phyloP scores from a whole-genome alignment of 106 monocot genomes.

The Dendrobium huoshanense region DNA sequence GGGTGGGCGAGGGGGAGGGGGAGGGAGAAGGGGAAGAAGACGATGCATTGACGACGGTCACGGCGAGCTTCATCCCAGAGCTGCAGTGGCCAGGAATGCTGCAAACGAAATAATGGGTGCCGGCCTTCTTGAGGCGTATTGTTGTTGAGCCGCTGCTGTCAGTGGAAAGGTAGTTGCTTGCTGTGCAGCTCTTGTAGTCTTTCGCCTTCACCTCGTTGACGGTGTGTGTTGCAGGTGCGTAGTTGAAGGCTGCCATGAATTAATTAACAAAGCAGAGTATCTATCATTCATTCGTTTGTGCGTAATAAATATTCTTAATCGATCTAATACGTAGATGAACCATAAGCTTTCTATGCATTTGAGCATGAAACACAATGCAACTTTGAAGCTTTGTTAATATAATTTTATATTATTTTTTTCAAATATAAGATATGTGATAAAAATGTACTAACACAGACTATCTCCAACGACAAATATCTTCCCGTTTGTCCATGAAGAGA shows the following conservation, averaged over 20 bases:
- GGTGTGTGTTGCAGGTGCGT: constrained; percentile 19
- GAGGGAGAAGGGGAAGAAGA: background rate
- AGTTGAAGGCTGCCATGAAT: constrained; percentile 44
- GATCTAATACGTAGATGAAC: too few species aligned
- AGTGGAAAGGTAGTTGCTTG: constrained; percentile 17
- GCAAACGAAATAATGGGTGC: constrained; percentile 45
- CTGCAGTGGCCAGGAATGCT: constrained; percentile 37
- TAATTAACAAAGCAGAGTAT: background rate
- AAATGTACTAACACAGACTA: constrained; percentile 15
- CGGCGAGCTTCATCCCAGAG: constrained; percentile 45
- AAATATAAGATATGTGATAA: too few species aligned
- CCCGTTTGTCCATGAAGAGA: constrained; percentile 14
- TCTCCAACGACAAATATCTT: constrained; percentile 24
- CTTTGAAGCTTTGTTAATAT: too few species aligned
- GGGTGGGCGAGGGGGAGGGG: constrained; percentile 1
- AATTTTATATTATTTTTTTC: too few species aligned
- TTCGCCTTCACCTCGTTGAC: constrained; percentile 34
- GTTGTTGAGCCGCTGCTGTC: constrained; percentile 31
- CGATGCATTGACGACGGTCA: constrained; percentile 16
- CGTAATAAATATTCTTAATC: too few species aligned
- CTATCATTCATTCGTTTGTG: too few species aligned
- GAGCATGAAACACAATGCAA: too few species aligned
- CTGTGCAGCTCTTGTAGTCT: constrained; percentile 38
- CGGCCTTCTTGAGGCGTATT: constrained; percentile 31
- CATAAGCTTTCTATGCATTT: too few species aligned